Evolutionary conservation across 495 filamentous ascomycete genomes (phyloP).

Genomic region (Cercophora samala): DNA sequence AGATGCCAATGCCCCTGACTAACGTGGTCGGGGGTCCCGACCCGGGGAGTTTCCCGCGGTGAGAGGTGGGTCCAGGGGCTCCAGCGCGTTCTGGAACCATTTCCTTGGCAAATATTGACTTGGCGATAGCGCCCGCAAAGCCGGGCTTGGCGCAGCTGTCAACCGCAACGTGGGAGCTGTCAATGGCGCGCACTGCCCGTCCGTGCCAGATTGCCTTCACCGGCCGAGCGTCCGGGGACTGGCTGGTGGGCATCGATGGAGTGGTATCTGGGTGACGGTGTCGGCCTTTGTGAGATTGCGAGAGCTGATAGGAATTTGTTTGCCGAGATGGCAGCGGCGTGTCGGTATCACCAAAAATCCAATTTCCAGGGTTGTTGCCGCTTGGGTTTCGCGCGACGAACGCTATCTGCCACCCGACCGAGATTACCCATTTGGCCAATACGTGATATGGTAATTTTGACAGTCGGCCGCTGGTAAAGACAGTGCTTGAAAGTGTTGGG

Average conservation of each 20-base stretch:
- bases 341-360: neutral
- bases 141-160: neutral
- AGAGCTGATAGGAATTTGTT: neutral
- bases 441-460: neutral
- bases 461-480: neutral
- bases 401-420: neutral
- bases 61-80: neutral
- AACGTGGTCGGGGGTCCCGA: neutral
- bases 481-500: neutral
- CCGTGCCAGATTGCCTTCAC: neutral
- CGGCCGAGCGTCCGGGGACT: too few relatives aligned
- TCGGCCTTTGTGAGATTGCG: neutral
- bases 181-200: neutral
- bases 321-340: neutral
- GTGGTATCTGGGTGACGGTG: neutral
- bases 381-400: neutral
- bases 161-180: neutral
- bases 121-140: neutral
- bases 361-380: neutral
- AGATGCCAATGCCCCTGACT: neutral
- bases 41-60: neutral
- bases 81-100: neutral
- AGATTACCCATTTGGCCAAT: neutral
- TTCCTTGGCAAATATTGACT: conserved; percentile 6
- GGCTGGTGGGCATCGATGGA: neutral